Evolutionary conservation across 345 rosid genomes (phyloP).

Genomic region (Eucalyptus marginata): DNA sequence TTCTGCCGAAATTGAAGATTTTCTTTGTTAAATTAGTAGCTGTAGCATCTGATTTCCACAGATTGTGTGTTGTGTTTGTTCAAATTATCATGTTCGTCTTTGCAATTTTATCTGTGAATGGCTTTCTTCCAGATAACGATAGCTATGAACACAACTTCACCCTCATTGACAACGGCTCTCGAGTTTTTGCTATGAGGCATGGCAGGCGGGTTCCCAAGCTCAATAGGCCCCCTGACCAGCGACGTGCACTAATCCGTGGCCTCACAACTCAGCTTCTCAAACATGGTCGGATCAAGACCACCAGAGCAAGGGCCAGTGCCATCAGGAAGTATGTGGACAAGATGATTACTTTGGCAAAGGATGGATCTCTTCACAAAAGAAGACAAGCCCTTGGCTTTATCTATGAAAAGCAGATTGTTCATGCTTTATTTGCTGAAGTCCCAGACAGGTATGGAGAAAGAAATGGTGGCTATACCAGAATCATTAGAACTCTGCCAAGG

Average conservation of each 20-base stretch:
- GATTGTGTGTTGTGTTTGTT: background rate
- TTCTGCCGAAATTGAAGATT: background rate
- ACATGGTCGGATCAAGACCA: constrained; percentile 84
- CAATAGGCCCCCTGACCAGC: constrained; percentile 88
- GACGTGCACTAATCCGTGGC: constrained; percentile 72
- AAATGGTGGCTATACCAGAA: constrained; percentile 93
- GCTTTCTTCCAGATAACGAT: constrained; percentile 17
- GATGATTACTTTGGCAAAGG: constrained; percentile 87
- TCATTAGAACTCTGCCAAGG: constrained; percentile 85
- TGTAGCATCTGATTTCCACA: background rate
- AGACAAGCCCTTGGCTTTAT: constrained; percentile 83
- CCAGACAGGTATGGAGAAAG: constrained; percentile 79
- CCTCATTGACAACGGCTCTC: constrained; percentile 38
- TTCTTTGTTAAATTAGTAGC: background rate
- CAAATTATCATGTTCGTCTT: background rate
- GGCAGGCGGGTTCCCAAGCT: constrained; percentile 83
- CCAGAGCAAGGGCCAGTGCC: constrained; percentile 81
- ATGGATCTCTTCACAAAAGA: constrained; percentile 81
- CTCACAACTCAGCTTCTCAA: constrained; percentile 92
- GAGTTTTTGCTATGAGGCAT: constrained; percentile 78
- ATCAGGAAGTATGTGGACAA: constrained; percentile 83
- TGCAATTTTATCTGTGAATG: background rate
- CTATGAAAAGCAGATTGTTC: constrained; percentile 90
- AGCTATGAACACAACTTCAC: constrained; percentile 38
- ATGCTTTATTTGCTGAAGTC: constrained; percentile 81